phyloP scores from a whole-genome alignment of 129 eudicot species.

The Deinandra increscens region DNA sequence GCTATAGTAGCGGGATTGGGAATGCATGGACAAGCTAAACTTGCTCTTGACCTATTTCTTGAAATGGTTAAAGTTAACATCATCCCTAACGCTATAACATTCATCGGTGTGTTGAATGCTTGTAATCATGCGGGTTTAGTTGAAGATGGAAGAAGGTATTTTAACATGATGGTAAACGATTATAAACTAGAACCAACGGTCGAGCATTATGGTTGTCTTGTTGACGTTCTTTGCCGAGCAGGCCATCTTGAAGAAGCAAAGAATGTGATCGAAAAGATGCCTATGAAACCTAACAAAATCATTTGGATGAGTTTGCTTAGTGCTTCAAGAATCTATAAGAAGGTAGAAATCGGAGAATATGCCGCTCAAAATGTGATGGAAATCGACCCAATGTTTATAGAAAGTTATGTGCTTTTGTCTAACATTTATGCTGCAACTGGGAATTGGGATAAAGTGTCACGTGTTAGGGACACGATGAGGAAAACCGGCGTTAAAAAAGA shows the following conservation, averaged over 20 bases:
- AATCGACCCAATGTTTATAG: conserved; percentile 65
- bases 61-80: conserved; percentile 32
- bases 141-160: conserved; percentile 48
- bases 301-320: conserved; percentile 90
- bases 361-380: conserved; percentile 45
- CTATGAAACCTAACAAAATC: conserved; percentile 63
- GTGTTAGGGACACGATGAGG: conserved; percentile 55
- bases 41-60: conserved; percentile 36
- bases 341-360: conserved; percentile 57
- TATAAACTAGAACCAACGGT: conserved; percentile 61
- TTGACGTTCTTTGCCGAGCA: conserved; percentile 86
- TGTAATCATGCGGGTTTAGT: conserved; percentile 91
- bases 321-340: conserved; percentile 56
- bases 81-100: conserved; percentile 40
- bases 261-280: conserved; percentile 67
- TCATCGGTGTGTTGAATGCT: conserved; percentile 56
- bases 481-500: conserved; percentile 40
- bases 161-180: conserved; percentile 59
- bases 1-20: conserved; percentile 47
- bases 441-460: conserved; percentile 74
- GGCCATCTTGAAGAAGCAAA: conserved; percentile 67
- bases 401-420: conserved; percentile 79
- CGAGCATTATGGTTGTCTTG: conserved; percentile 86
- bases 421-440: conserved; percentile 84
- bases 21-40: conserved; percentile 37